Evolutionary conservation across 768 basidiomycete genomes (phyloP), one percentile per base, ranked within the genome.

Genomic region (Pleurotus platypus): DNA sequence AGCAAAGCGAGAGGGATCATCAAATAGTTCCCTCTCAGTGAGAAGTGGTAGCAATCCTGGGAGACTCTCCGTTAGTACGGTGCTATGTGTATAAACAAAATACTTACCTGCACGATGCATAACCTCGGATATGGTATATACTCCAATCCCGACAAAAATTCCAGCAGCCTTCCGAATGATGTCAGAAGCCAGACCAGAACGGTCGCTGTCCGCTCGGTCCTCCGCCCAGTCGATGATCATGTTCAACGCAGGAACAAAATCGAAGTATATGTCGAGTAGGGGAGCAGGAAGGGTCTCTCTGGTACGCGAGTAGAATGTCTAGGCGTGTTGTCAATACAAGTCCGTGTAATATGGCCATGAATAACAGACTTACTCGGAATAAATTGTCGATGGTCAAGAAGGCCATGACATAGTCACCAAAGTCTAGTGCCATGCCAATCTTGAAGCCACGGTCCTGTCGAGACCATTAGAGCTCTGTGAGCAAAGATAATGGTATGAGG

Each of bases 11-110:
- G 55, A 46, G 6, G 58, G 58, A 27, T 46, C 37, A 50, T 59
- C 58, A 30, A 59, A 59, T 9, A 59, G 20, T 49, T 59, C 58
- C 7, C 43, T 49, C 37, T 59, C 58, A 5, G 54, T 47, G n/a
- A 59, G 58, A 38, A 59, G 39, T 2, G 47, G 54, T 11, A 54
- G 45, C 13, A 58, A 11, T 30, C 57, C 53, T 58, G 24, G 12
- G 30, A 24, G 24, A 42, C 7, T 8, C 7, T 26, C 30, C 27
- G 47, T 12, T 38, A 50, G 35, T 12, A 13, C 8, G 11, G 4
- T n/a, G 11, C 46, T n/a, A 20, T 11, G 22, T n/a, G 22, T 18
- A 11, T 11, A 16, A 2, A 15, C n/a, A 55, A 37, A 43, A 24
- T 12, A 43, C 37, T 11, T 38, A 56, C 58, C 58, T 46, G 58